phyloP scores from a whole-genome alignment of 139 green algal species.

The Chlorella sp. region DNA sequence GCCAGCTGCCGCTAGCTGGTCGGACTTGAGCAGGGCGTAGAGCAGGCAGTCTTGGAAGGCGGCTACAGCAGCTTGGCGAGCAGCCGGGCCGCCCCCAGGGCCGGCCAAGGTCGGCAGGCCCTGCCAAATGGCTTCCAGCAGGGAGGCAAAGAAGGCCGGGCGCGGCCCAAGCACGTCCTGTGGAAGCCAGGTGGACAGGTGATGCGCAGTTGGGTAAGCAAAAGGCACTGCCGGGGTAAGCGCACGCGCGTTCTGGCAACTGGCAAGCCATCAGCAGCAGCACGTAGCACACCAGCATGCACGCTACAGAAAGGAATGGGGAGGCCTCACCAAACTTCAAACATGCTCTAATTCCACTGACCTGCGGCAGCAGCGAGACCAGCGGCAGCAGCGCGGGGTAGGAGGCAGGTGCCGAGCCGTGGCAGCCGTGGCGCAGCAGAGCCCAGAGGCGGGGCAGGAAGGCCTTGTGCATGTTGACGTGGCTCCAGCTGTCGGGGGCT shows the following conservation, averaged over 20 bases:
- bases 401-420: conserved; percentile 62
- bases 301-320: too few species aligned
- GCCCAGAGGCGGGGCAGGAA: conserved; percentile 70
- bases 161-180: conserved; percentile 18
- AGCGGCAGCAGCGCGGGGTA: conserved; percentile 74
- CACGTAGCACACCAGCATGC: too few species aligned
- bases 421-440: conserved; percentile 72
- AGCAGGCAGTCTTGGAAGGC: conserved; percentile 57
- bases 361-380: conserved; percentile 58
- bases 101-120: background rate
- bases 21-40: conserved; percentile 38
- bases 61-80: conserved; percentile 22
- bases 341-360: background rate
- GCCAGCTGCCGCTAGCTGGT: conserved; percentile 12
- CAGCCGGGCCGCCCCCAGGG: background rate
- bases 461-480: conserved; percentile 58
- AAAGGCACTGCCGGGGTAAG: too few species aligned
- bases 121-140: conserved; percentile 29
- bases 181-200: too few species aligned
- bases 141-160: conserved; percentile 9
- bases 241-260: too few species aligned
- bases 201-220: too few species aligned
- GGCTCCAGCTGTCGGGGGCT: conserved; percentile 54
- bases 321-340: too few species aligned
- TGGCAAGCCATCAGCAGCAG: too few species aligned